Conservation (phyloP, 1,284 basidiomycete genomes). For the Malassezia psittaci region DNA sequence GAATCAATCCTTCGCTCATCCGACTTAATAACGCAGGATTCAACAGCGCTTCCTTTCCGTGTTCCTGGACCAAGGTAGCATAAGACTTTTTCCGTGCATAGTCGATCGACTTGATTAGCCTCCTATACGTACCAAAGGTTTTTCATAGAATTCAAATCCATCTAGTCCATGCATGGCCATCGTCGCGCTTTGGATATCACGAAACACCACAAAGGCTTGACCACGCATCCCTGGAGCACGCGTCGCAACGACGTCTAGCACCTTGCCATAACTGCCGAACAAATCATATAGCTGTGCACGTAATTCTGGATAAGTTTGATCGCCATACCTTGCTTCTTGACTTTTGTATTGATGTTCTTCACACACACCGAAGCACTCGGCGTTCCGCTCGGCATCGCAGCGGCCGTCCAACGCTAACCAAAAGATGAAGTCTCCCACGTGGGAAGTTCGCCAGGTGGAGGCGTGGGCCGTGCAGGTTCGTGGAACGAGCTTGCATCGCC, state of each 20-base stretch:
- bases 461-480: no score
- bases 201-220: constrained; percentile 92
- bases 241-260: constrained; percentile 88
- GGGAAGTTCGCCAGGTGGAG: no score
- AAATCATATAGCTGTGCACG: constrained; percentile 71
- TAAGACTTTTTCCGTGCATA: constrained; percentile 78
- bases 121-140: constrained; percentile 61
- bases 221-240: constrained; percentile 78
- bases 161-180: constrained; percentile 79
- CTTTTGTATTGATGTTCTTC: constrained; percentile 84
- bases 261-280: constrained; percentile 82
- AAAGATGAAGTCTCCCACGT: no score
- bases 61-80: constrained; percentile 54
- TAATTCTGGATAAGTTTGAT: constrained; percentile 55
- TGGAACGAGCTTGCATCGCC: no score
- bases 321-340: constrained; percentile 66
- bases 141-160: constrained; percentile 86
- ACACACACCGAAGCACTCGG: constrained; percentile 85
- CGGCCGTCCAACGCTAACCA: not conserved
- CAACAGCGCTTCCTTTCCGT: constrained; percentile 29
- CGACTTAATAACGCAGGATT: constrained; percentile 20
- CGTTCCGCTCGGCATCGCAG: constrained; percentile 36
- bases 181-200: constrained; percentile 74
- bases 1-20: constrained; percentile 19
- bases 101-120: constrained; percentile 52